phyloP scores from a whole-genome alignment of 371 early-diverging fungal genomes.

The Basidiobolus meristosporus region DNA sequence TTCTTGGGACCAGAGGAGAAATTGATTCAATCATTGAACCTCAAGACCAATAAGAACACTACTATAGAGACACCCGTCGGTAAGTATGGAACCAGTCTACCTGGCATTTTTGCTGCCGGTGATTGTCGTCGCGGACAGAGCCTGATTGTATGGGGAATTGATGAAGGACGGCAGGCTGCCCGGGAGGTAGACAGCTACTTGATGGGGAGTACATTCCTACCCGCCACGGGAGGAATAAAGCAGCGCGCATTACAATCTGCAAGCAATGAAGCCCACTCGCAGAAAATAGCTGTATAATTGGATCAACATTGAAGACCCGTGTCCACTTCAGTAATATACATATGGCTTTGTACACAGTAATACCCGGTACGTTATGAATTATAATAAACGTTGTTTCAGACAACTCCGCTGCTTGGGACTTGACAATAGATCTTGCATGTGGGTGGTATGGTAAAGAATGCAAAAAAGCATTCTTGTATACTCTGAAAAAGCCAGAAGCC shows the following conservation, averaged over 20 bases:
- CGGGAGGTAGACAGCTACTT: conserved; percentile 75
- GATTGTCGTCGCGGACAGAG: conserved; percentile 92
- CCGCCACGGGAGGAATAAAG: conserved; percentile 33
- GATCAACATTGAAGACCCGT: too few relatives aligned
- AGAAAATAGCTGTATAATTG: too few relatives aligned
- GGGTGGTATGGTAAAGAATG: too few relatives aligned
- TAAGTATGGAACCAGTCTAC: conserved; percentile 52
- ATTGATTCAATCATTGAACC: conserved; percentile 49
- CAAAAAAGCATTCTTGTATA: too few relatives aligned
- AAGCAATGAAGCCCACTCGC: too few relatives aligned
- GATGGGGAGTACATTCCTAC: conserved; percentile 34
- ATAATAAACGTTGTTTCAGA: too few relatives aligned
- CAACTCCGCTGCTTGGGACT: too few relatives aligned
- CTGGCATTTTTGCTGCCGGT: conserved; percentile 84
- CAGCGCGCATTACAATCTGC: not conserved
- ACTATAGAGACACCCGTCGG: conserved; percentile 63
- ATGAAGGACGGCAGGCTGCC: conserved; percentile 90
- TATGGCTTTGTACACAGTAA: too few relatives aligned
- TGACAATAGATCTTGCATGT: too few relatives aligned
- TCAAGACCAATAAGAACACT: conserved; percentile 33
- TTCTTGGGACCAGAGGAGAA: conserved; percentile 89
- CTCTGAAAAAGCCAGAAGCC: too few relatives aligned
- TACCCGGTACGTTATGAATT: too few relatives aligned
- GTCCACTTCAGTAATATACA: too few relatives aligned
- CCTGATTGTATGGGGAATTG: conserved; percentile 94